phyloP scores from a whole-genome alignment of 129 eudicot genomes.

The Pittosporum tobira region DNA sequence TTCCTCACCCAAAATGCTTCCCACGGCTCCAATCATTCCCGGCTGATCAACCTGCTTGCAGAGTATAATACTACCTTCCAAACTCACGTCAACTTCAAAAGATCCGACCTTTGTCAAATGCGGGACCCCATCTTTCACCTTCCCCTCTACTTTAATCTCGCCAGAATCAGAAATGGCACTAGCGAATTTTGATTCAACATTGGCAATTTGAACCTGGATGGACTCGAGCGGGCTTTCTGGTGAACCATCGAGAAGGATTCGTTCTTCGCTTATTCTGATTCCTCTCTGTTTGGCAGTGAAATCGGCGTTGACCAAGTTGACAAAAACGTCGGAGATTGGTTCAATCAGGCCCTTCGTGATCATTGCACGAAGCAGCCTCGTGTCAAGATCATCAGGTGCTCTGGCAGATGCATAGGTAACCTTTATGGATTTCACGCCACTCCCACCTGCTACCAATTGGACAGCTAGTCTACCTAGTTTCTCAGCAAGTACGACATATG shows the following conservation, averaged over 20 bases:
- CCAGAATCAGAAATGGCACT: slow-evolving; percentile 87
- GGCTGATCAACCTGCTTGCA: slow-evolving; percentile 98
- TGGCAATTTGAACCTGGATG: slow-evolving; percentile 86
- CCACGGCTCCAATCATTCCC: slow-evolving; percentile 92
- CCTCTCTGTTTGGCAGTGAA: slow-evolving; percentile 96
- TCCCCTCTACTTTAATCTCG: slow-evolving; percentile 71
- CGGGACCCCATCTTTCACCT: slow-evolving; percentile 83
- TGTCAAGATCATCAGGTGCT: slow-evolving; percentile 96
- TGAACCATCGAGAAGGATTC: slow-evolving; percentile 64
- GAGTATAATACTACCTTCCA: slow-evolving; percentile 85
- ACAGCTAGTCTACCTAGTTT: slow-evolving; percentile 91
- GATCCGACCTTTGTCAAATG: slow-evolving; percentile 80
- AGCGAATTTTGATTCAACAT: slow-evolving; percentile 83
- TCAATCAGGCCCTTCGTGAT: slow-evolving; percentile 91
- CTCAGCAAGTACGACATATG: slow-evolving; percentile 74
- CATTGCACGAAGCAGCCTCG: slow-evolving; percentile 97
- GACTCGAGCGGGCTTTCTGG: slow-evolving; percentile 84
- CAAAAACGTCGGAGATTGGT: slow-evolving; percentile 69
- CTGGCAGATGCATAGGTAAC: slow-evolving; percentile 76
- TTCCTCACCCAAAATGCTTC: slow-evolving; percentile 91
- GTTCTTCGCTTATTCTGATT: slow-evolving; percentile 66
- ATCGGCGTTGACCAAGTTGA: slow-evolving; percentile 82
- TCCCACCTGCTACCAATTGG: slow-evolving; percentile 92
- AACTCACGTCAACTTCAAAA: slow-evolving; percentile 85
- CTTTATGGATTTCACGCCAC: slow-evolving; percentile 85